Evolutionary conservation across 2,329 filamentous ascomycete genomes (phyloP).

Genomic region (Ceratocystis albifundus): DNA sequence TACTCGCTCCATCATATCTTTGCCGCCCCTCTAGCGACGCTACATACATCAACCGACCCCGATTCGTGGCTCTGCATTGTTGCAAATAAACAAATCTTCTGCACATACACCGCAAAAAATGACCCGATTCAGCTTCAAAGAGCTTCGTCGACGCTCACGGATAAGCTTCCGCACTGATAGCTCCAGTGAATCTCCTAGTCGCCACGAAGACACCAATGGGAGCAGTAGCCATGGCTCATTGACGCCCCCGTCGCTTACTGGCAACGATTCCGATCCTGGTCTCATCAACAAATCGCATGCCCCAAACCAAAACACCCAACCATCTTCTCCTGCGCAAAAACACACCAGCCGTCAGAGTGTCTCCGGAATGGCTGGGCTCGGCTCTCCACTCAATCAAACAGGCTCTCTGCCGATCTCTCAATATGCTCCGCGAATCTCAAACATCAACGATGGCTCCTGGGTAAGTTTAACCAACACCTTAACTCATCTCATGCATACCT

Average conservation of each 20-base stretch:
- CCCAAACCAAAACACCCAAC: slow-evolving; percentile 1
- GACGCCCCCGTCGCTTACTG: slow-evolving; percentile 58
- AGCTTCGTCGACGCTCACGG: slow-evolving; percentile 64
- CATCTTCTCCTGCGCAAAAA: slow-evolving; percentile 8
- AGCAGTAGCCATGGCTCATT: slow-evolving; percentile 47
- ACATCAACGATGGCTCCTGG: slow-evolving; percentile 72
- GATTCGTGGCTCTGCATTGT: not conserved
- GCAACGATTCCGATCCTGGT: slow-evolving; percentile 53
- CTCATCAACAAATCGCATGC: slow-evolving; percentile 29
- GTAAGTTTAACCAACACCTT: slow-evolving; percentile 40
- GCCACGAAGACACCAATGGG: slow-evolving; percentile 47
- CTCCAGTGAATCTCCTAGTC: slow-evolving; percentile 46
- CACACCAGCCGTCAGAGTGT: slow-evolving; percentile 44
- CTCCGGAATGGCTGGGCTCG: slow-evolving; percentile 50
- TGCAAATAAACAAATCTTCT: not conserved
- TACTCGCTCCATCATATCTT: not conserved
- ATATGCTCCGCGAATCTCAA: slow-evolving; percentile 69
- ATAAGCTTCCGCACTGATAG: slow-evolving; percentile 58
- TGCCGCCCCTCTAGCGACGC: not conserved
- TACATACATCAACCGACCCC: not conserved
- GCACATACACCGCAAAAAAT: slow-evolving; percentile 8
- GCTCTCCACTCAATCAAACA: slow-evolving; percentile 43
- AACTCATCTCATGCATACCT: slow-evolving; percentile 12
- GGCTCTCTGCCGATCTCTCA: slow-evolving; percentile 55
- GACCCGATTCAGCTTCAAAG: slow-evolving; percentile 40